phyloP scores from a whole-genome alignment of 768 basidiomycete species.

The Exsudoporus frostii region DNA sequence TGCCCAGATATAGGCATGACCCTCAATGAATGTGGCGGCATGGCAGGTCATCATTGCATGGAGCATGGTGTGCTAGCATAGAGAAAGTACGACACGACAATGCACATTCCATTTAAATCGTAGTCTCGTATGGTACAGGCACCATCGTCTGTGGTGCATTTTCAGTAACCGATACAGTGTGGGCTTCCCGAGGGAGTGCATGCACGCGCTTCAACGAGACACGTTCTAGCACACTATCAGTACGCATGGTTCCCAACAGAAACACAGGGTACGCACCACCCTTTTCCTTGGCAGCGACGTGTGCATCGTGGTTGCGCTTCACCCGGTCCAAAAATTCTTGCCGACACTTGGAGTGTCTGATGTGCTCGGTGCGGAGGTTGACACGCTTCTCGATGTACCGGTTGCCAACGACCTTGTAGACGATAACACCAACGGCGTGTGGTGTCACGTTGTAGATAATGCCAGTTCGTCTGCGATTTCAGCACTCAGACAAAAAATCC shows the following conservation, averaged over 20 bases:
- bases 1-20: neutral
- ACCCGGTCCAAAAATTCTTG: slow-evolving; percentile 97
- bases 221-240: slow-evolving; percentile 49
- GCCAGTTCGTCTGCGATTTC: slow-evolving; percentile 77
- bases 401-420: slow-evolving; percentile 98
- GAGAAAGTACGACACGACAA: slow-evolving; percentile 3
- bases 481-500: neutral
- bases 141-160: slow-evolving; percentile 92
- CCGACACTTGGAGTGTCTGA: slow-evolving; percentile 94
- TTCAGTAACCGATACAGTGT: slow-evolving; percentile 62
- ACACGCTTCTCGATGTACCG: slow-evolving; percentile 99
- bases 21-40: neutral
- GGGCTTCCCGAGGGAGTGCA: slow-evolving; percentile 74
- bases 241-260: neutral
- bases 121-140: slow-evolving; percentile 94
- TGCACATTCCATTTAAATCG: slow-evolving; percentile 57
- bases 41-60: slow-evolving; percentile 21
- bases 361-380: slow-evolving; percentile 95
- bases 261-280: slow-evolving; percentile 55
- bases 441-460: slow-evolving; percentile 99
- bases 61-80: slow-evolving; percentile 21
- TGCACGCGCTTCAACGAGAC: slow-evolving; percentile 85
- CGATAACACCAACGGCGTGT: slow-evolving; percentile 91
- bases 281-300: slow-evolving; percentile 83
- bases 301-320: slow-evolving; percentile 83